These are phyloP conservation scores for Penicillium psychrofluorescens DNA, from an alignment of 495 filamentous ascomycete genomes.

Conservation along the genomic window DNA sequence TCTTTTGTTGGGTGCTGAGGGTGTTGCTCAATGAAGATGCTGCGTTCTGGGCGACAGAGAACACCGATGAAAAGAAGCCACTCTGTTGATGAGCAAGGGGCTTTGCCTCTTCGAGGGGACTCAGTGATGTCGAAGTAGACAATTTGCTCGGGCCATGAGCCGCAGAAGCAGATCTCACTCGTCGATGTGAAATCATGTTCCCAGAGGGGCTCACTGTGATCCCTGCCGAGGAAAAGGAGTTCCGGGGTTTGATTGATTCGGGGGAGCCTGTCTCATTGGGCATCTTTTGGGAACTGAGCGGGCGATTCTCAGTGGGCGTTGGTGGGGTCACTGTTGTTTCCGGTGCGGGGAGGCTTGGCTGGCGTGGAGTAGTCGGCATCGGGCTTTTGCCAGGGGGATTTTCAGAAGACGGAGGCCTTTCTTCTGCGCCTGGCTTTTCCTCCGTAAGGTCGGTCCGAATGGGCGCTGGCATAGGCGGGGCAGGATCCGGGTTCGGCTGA, in stretches of 20 bases:
- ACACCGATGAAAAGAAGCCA: constrained; percentile 89
- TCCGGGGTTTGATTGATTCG: constrained; percentile 22
- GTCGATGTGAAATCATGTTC: constrained; percentile 71
- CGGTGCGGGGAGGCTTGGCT: constrained; percentile 34
- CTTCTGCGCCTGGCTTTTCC: constrained; percentile 7
- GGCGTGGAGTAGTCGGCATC: constrained; percentile 37
- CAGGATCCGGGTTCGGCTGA: constrained; percentile 20
- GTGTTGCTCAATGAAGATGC: constrained; percentile 78
- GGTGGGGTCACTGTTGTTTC: constrained; percentile 50
- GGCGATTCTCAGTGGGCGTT: constrained; percentile 35
- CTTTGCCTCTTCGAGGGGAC: constrained; percentile 57
- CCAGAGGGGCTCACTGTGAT: constrained; percentile 47
- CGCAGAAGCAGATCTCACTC: constrained; percentile 58
- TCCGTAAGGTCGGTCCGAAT: constrained; percentile 32
- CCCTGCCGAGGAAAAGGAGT: constrained; percentile 20
- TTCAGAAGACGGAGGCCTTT: constrained; percentile 6
- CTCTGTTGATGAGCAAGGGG: constrained; percentile 31
- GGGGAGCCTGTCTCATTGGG: constrained; percentile 30
- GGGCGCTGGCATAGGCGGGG: constrained; percentile 25
- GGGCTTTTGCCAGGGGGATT: constrained; percentile 11
- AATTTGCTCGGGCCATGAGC: constrained; percentile 78
- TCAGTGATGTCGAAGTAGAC: constrained; percentile 68
- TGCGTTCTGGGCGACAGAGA: constrained; percentile 90
- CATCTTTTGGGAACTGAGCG: constrained; percentile 11
- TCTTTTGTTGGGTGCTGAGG: constrained; percentile 53